phyloP scores from a whole-genome alignment of 1,139 yeast species.

The Geotrichum reessii region DNA sequence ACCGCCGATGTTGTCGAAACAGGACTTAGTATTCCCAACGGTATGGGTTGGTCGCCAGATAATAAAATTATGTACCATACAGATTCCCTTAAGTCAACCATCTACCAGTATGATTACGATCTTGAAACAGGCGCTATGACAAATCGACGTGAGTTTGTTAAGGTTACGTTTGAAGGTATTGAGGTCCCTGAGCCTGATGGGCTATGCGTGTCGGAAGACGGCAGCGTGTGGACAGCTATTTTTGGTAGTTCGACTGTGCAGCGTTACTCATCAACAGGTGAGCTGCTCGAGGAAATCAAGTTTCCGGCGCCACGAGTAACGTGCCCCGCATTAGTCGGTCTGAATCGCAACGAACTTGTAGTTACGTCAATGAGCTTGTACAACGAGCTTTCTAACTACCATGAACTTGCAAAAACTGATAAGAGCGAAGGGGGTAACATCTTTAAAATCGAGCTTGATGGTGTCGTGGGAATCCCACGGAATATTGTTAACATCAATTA shows the following conservation, averaged over 20 bases:
- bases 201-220: conserved; percentile 53
- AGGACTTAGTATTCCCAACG: conserved; percentile 43
- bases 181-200: conserved; percentile 60
- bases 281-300: conserved; percentile 46
- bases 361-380: conserved; percentile 61
- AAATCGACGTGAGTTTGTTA: conserved; percentile 40
- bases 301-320: conserved; percentile 63
- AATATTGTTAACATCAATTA: conserved; percentile 9
- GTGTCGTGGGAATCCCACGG: conserved; percentile 16
- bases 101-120: conserved; percentile 62
- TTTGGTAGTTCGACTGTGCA: conserved; percentile 58
- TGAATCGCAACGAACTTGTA: conserved; percentile 50
- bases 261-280: conserved; percentile 45
- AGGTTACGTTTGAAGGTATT: conserved; percentile 13
- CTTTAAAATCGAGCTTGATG: conserved; percentile 38
- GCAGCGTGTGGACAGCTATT: conserved; percentile 63
- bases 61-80: conserved; percentile 59
- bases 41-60: conserved; percentile 63
- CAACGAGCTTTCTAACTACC: conserved; percentile 36
- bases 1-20: conserved; percentile 19
- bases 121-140: conserved; percentile 41
- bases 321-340: conserved; percentile 71
- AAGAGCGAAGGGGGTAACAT: conserved; percentile 54
- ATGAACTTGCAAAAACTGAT: conserved; percentile 14
- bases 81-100: conserved; percentile 55